Base-by-base conservation (phyloP, 2,329 filamentous ascomycete genomes). In the Magnaporthiopsis rhizophila region DNA sequence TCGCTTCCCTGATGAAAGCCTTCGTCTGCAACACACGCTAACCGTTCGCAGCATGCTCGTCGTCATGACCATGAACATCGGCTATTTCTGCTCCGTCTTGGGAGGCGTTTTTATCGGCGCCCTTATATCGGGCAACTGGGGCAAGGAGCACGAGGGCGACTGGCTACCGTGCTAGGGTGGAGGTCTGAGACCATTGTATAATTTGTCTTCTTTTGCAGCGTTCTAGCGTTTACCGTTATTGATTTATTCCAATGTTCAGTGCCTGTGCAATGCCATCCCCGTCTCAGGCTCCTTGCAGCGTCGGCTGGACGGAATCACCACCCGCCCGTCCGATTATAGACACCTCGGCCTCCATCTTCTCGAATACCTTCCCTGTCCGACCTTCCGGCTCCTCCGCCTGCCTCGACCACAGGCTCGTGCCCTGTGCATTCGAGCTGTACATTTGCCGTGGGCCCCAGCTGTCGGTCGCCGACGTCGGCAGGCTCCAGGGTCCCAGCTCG, bases 1-100 rank as follows among this genome's bases (percentile, higher is more conserved):
- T 61, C 9, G 34, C 21, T 38, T 11, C 77, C 81, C 5, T 3
- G 28, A 30, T 3, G 28, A 5, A 3, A 3, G 3, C 28, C 28
- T 30, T 30, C 28, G 34, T 36, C 34, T 36, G 34, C 34, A 36
- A 9, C 34, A 3, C 34, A 21, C 45, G 8, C 13, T 53, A 5
- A 13, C 21, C 11, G 13, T 28, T 21, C n/a, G 15, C 36, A 91
- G 89, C 60, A 91, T 91, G 89, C 77, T 91, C 74, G 87, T 86
- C 24, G 86, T 90, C 66, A 91, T 95, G 91, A 93, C 90, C 1
- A 86, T 91, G 79, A 95, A 95, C 70, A 84, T 94, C 21, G 91
- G 91, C 15, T 95, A 95, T 74, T 94, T 94, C 74, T 76, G 92
- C 64, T 92, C 90, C 0, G 83, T 93, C n/a, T 81, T 95, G 8